Conservation (phyloP, 139 green algal genomes). For the Coccomyxa sp. region DNA sequence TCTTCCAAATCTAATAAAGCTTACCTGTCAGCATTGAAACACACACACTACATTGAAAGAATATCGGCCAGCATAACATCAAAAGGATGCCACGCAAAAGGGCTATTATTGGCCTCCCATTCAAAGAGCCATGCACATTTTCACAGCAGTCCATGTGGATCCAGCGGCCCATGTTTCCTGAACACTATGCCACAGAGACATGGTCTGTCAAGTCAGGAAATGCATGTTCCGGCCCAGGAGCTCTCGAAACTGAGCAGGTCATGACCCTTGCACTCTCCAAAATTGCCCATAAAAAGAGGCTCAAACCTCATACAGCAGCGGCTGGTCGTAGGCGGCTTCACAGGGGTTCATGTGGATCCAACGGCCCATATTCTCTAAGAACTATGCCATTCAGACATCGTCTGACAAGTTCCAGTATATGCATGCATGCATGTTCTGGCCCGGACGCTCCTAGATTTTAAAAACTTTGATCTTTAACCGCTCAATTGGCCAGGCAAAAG, state of each 20-base stretch:
- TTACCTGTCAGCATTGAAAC: too few species aligned
- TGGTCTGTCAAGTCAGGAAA: background rate
- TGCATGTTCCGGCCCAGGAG: background rate
- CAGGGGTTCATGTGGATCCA: too few species aligned
- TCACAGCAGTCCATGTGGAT: too few species aligned
- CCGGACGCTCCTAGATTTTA: background rate
- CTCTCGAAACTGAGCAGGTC: background rate
- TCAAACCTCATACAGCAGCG: slow-evolving; percentile 62
- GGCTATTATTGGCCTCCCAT: too few species aligned
- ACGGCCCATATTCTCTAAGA: background rate
- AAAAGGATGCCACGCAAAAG: too few species aligned
- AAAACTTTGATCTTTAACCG: background rate
- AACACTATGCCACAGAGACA: background rate
- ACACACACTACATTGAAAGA: too few species aligned
- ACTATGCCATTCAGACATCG: background rate
- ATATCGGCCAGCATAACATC: too few species aligned
- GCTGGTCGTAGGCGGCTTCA: too few species aligned
- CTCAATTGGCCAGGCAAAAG: background rate
- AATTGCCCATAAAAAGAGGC: background rate
- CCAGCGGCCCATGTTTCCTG: background rate
- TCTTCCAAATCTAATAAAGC: too few species aligned
- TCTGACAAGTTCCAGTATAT: background rate
- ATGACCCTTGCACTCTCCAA: too few species aligned
- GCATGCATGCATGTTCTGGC: background rate
- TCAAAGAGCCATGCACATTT: too few species aligned